Base-by-base conservation (phyloP, 768 basidiomycete species). In the Tricholoma sp. region DNA sequence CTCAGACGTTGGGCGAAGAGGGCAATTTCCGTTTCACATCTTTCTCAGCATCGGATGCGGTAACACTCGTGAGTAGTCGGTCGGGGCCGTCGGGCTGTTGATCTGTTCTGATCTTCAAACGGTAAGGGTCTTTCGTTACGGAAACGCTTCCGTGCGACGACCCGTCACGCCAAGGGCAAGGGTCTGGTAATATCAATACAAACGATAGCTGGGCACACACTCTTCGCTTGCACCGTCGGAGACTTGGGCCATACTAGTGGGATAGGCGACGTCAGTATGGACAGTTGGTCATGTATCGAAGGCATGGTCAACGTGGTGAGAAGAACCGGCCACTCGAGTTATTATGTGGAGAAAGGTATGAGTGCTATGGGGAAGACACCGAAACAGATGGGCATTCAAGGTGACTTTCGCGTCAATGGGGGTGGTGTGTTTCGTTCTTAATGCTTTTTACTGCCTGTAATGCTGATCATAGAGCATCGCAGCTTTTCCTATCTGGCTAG, bases 401-500 rank as follows among this genome's bases (percentile, higher is more conserved):
- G 76, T 13, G 86, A 90, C 54, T 75, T 80, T 60, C 74, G 80
- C 31, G 78, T 90, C 44, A 80, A 82, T 57, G 91, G 91, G 50
- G 91, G 91, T 72, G 91, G 91, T 92, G 60, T 70, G 85, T 76
- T 55, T 34, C 29, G 51, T 33, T 48, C 32, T 55, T 10, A 41
- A 17, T 45, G 1, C 4, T 24, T 4, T 4, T 4, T 24, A n/a
- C 31, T 20, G 20, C 33, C 15, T 17, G 33, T 20, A 28, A 10
- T 32, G 18, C 15, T 37, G 15, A 50, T 31, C 33, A 29, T 24
- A 5, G 15, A 52, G 17, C 12, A 45, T 41, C n/a, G 32, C 59
- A 92, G 90, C 90, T 0, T 91, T 89, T 76, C 90, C 90, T 4
- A 84, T 92, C 61, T 92, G 89, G 89, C 71, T 92, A 56, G 85